These are phyloP conservation scores for Tothia fuscella DNA, from an alignment of 2,329 filamentous ascomycete species.

Conservation along the genomic window DNA sequence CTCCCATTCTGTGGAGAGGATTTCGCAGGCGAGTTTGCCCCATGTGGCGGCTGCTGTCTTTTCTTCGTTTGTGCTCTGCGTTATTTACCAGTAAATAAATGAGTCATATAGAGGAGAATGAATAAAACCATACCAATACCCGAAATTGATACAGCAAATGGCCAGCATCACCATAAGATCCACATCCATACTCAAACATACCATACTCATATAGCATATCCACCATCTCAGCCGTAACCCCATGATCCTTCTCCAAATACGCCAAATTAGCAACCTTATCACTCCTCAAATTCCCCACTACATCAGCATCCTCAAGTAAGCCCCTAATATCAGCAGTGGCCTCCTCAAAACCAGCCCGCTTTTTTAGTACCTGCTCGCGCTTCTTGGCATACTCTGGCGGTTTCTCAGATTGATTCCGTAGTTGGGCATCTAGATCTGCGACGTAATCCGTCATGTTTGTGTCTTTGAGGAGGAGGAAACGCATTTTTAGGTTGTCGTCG, in stretches of 20 bases:
- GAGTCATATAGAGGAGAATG: neutral
- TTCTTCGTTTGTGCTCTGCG: slow-evolving; percentile 82
- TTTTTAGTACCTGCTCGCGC: slow-evolving; percentile 75
- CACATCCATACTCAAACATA: slow-evolving; percentile 95
- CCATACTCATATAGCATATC: slow-evolving; percentile 92
- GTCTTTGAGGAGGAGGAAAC: slow-evolving; percentile 87
- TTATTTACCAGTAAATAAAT: neutral
- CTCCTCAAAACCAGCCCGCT: slow-evolving; percentile 72
- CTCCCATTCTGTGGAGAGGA: slow-evolving; percentile 92
- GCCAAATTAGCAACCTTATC: slow-evolving; percentile 99
- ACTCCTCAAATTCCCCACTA: slow-evolving; percentile 79
- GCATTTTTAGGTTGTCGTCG: slow-evolving; percentile 67
- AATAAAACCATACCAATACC: slow-evolving; percentile 46
- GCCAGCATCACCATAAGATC: slow-evolving; percentile 79
- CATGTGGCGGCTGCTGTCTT: slow-evolving; percentile 92
- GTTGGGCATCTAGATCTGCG: slow-evolving; percentile 78
- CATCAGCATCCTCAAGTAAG: slow-evolving; percentile 75
- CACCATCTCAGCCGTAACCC: slow-evolving; percentile 89
- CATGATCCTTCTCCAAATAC: slow-evolving; percentile 93
- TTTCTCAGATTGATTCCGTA: slow-evolving; percentile 65
- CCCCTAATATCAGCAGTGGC: slow-evolving; percentile 82
- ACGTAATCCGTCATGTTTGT: slow-evolving; percentile 99
- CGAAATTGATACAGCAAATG: slow-evolving; percentile 97
- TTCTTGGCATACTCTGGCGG: slow-evolving; percentile 81
- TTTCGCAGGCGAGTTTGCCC: slow-evolving; percentile 95